Evolutionary conservation across 345 rosid genomes (phyloP), one percentile per base, ranked within the genome.

Genomic region (Erucastrum elatum): DNA sequence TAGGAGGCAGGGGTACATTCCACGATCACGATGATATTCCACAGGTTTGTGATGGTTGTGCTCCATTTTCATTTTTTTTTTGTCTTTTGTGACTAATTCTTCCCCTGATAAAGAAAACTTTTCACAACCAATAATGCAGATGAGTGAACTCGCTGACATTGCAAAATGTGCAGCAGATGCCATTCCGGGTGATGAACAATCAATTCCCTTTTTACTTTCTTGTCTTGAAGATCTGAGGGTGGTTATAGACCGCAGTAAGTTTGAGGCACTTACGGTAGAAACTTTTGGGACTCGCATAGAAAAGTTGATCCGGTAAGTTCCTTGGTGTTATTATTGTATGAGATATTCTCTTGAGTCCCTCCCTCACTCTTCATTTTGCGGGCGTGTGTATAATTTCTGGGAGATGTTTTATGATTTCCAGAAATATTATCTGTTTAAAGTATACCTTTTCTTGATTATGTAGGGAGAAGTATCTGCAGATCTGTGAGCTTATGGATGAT

Each of bases 401-500:
- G 60, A 60, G 44, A 68, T 49, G 70, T 68, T 67, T 35, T 27
- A 49, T 67, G 17, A 21, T 49, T n/a, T 68, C 44, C 16, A 27
- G 74, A 61, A 72, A 25, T 51, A 12, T 30, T 69, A 62, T 35
- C 59, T 67, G 8, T 25, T 61, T 21, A 70, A 75, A 77, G 30
- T 76, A 27, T 33, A 65, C 21, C 10, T 1, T 67, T 76, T 53
- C 70, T 46, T 69, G 49, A 55, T 74, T 72, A 51, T 87, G 75
- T 76, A 96, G 99, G 89, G 99, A 96, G 85, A 96, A 93, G 78
- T 96, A 91, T 88, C 83, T 96, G 88, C 97, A 93, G 86, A 86
- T 96, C 27, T 96, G 97, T 74, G 97, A 90, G 86, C 91, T 91
- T 77, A 86, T 93, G 37, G 94, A 86, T 60, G 98, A 93, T 84